These are phyloP conservation scores for Herpetomonas tarakana DNA, from an alignment of 208 protist species.

Conservation along the genomic window DNA sequence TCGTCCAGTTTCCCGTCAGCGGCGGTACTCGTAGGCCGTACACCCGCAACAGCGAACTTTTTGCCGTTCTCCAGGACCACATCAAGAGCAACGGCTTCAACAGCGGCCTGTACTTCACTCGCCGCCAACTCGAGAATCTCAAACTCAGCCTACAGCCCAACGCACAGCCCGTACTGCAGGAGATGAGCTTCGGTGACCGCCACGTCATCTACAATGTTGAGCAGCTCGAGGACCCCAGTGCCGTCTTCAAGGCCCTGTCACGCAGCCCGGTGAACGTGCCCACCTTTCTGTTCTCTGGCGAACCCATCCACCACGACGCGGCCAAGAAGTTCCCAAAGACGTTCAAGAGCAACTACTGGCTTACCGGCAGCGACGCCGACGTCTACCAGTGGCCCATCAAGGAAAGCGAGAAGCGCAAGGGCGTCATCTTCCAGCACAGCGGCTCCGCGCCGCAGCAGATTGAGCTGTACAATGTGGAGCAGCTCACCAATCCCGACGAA, in stretches of 20 bases:
- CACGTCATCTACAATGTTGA: slow-evolving; percentile 88
- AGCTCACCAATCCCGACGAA: slow-evolving; percentile 83
- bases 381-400: slow-evolving; percentile 88
- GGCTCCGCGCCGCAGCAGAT: slow-evolving; percentile 54
- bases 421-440: slow-evolving; percentile 53
- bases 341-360: slow-evolving; percentile 87
- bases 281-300: slow-evolving; percentile 79
- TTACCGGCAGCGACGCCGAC: slow-evolving; percentile 80
- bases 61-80: slow-evolving; percentile 51
- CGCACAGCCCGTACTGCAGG: slow-evolving; percentile 58
- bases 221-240: slow-evolving; percentile 80
- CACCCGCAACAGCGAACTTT: slow-evolving; percentile 63
- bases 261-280: slow-evolving; percentile 73
- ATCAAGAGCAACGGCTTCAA: slow-evolving; percentile 85
- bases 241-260: slow-evolving; percentile 80
- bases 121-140: slow-evolving; percentile 80
- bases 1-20: slow-evolving; percentile 72
- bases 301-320: slow-evolving; percentile 71
- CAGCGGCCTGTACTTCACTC: slow-evolving; percentile 88
- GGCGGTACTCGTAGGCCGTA: slow-evolving; percentile 76
- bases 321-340: slow-evolving; percentile 70
- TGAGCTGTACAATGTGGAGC: slow-evolving; percentile 87
- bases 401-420: slow-evolving; percentile 74
- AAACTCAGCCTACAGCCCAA: slow-evolving; percentile 70
- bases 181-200: slow-evolving; percentile 60